A percentile compares a stretch with the other conserved stretches of the same genome.
phyloP scores from a whole-genome alignment of 2,329 filamentous ascomycete genomes.

The Ascocoryne sarcoides region DNA sequence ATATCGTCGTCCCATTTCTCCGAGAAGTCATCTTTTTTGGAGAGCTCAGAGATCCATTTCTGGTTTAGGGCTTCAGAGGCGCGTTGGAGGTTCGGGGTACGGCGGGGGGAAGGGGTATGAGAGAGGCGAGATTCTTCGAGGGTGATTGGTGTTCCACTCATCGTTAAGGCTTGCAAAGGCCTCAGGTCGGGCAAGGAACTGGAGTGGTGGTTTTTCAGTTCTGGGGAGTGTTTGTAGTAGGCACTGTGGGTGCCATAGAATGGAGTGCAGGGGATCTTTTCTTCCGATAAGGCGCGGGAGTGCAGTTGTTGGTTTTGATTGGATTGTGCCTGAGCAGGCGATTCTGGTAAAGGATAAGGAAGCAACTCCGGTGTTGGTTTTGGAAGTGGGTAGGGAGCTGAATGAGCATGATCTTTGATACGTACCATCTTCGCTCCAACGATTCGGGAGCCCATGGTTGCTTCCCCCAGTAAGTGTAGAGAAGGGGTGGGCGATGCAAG shows the following conservation, averaged over 20 bases:
- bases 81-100: neutral
- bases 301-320: neutral
- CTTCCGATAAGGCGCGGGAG: neutral
- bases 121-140: neutral
- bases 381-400: neutral
- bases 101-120: too few species aligned
- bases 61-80: neutral
- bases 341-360: neutral
- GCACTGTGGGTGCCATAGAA: too few species aligned
- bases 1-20: neutral
- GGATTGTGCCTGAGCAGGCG: neutral
- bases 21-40: neutral
- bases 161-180: neutral
- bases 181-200: neutral
- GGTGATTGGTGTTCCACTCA: neutral
- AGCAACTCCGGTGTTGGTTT: neutral
- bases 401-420: neutral
- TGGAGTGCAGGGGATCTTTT: too few species aligned
- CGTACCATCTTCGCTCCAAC: neutral
- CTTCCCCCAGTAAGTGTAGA: neutral
- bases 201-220: neutral
- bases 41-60: neutral
- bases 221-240: neutral
- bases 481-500: conserved; percentile 1
- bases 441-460: neutral